These are phyloP conservation scores for Austroboletus niveus DNA, from an alignment of 1,284 basidiomycete species.

Conservation along the genomic window DNA sequence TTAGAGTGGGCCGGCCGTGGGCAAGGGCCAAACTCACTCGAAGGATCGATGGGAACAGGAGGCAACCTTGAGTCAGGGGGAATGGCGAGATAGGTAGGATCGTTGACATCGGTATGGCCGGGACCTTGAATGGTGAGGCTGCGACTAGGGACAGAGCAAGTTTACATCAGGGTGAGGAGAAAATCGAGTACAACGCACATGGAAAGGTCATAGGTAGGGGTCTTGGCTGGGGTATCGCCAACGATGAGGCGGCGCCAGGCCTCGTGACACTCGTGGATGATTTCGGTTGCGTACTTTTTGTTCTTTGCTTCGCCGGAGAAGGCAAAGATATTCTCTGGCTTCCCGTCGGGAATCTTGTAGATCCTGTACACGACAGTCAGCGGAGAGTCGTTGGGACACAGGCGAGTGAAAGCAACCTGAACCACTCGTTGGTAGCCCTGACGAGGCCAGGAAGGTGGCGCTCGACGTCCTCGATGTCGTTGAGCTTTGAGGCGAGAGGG, in stretches of 20 bases:
- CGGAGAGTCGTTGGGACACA: not conserved
- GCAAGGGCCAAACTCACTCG: slow-evolving; percentile 54
- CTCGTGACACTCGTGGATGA: slow-evolving; percentile 98
- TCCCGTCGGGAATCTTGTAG: slow-evolving; percentile 99
- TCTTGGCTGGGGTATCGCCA: slow-evolving; percentile 77
- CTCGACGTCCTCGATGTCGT: slow-evolving; percentile 99
- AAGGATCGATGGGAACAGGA: slow-evolving; percentile 84
- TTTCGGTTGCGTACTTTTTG: slow-evolving; percentile 98
- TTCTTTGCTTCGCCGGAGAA: slow-evolving; percentile 99
- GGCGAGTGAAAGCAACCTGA: slow-evolving; percentile 55
- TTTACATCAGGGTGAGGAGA: not conserved
- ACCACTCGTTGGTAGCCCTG: slow-evolving; percentile 96
- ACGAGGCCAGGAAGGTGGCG: slow-evolving; percentile 96
- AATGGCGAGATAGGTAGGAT: slow-evolving; percentile 64
- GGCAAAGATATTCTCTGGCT: slow-evolving; percentile 98
- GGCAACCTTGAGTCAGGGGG: slow-evolving; percentile 82
- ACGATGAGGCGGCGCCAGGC: slow-evolving; percentile 94
- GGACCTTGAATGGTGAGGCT: slow-evolving; percentile 73
- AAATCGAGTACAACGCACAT: slow-evolving; percentile 55
- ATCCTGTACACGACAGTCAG: slow-evolving; percentile 53
- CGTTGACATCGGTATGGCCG: slow-evolving; percentile 62
- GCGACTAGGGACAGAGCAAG: slow-evolving; percentile 43
- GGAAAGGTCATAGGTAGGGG: slow-evolving; percentile 69
- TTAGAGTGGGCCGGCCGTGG: slow-evolving; percentile 19
- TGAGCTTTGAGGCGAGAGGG: slow-evolving; percentile 94